Evolutionary conservation across 176 grass and related monocot genomes (phyloP), one percentile per base, ranked within the genome.

Genomic region (Oryza glaberrima): DNA sequence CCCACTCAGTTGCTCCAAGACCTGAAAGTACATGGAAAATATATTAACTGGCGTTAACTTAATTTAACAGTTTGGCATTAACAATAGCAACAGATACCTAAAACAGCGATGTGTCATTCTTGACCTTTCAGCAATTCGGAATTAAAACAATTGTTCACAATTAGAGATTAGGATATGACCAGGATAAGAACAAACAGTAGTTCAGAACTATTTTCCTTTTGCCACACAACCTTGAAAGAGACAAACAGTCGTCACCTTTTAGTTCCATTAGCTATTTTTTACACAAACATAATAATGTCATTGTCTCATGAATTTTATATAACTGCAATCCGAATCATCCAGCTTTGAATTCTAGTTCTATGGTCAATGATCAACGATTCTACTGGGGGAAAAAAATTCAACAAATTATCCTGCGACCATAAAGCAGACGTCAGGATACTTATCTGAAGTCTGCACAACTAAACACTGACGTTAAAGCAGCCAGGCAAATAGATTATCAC

Each of bases 1-100:
- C 25, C 83, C 73, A 61, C 88, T 90, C 67, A 90, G 81, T 61
- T 90, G 83, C 61, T 90, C 83, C 83, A 90, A 35, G 43, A 90
- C 83, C 88, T 90, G 58, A 1, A 78, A 67, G 76, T 23, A 2
- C 26, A 38, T 75, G 20, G 0, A 89, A 83, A 56, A 87, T 76
- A 3, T 6, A 67, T 9, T 70, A 4, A 63, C 12, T 49, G 65
- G 2, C 26, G 69, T 4, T 64, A 9, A 6, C 11, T 43, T 5
- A 77, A 17, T 32, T 20, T 67, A 58, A 58, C 32, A 45, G 60
- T 65, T 13, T 3, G 13, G n/a, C 3, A 64, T 1, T 3, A 6
- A 14, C 11, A 43, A 65, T 0, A 26, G 20, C 12, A 34, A 63
- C 6, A 6, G 17, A 64, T 65, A 65, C 20, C 38, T 40, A n/a